Evolutionary conservation across 345 rosid genomes (phyloP), one percentile per base, ranked within the genome.

Genomic region (Carallia brachiata): DNA sequence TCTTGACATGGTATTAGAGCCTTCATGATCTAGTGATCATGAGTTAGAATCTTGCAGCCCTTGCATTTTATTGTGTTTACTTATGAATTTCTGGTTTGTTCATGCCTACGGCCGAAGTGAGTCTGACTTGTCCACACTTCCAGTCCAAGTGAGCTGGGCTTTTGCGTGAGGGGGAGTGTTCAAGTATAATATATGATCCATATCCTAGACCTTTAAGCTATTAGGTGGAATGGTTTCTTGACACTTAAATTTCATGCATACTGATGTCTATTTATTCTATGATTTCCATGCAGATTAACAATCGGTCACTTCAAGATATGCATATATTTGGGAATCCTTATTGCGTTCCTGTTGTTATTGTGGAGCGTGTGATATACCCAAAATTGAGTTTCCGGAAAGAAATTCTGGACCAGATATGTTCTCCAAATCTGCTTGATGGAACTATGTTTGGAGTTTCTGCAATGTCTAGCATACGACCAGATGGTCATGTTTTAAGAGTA

Each of bases 301-400:
- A 78, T 68, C 84, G 86, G 27, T 85, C 96, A 59, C 81, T 93
- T 74, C 98, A 93, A 84, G 97, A 93, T 78, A 80, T 93, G 97
- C 81, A 88, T 72, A 80, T 93, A 83, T 92, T 87, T 67, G 90
- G 88, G 70, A 93, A 88, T 77, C 97, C 97, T 57, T 83, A 79
- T 52, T 73, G 79, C 61, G 78, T 89, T 85, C 98, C 97, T 56
- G 86, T 93, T 75, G 75, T 93, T 58, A 88, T 87, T 50, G 83
- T 89, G 54, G 97, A 93, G 69, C 94, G 84, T 70, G 92, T 89
- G 31, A 72, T 79, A 62, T 87, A 84, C 84, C 87, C 90, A 61
- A 91, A 97, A 1, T 77, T 83, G 31, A 89, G 90, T 62, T 79
- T 89, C 48, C 74, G 74, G 59, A 91, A 90, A 80, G 90, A 80